Base-by-base conservation (phyloP, 2,329 filamentous ascomycete species). In the Aspergillus chevalieri region DNA sequence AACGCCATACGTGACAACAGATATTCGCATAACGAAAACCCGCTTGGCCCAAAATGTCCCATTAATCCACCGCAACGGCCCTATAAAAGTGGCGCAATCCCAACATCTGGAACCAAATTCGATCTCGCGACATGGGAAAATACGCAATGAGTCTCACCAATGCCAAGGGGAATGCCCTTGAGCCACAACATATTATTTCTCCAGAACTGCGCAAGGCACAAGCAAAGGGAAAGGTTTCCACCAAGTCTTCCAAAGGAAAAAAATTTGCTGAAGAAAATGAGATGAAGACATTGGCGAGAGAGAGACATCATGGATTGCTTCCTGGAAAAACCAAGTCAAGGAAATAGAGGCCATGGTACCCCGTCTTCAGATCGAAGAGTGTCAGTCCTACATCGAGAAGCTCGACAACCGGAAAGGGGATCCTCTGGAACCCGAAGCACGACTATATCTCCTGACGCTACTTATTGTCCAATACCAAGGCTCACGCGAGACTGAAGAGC, bases 81-180 rank as follows among this genome's bases (percentile, higher is more conserved):
- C 54, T 49, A 14, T 51, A 47, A 24, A 47, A 47, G 33, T 43
- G 46, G 46, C 43, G 43, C 22, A 47, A 47, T 22, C 38, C 39
- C 34, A 30, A 30, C 22, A 42, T 26, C 14, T 43, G 22, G 15
- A 82, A 84, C 43, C 84, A 89, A 59, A 74, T 73, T 47, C 81
- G 80, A 60, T 84, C 86, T 77, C 78, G 78, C 2, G 82, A 86
- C 52, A 85, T 85, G 67, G 75, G 78, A 15, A 74, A 76, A 2
- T 89, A 89, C 60, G 83, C 86, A 1, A 83, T 82, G 6, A 87
- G 83, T 64, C 71, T 89, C 44, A 86, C 83, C 0, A 84, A 83
- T 49, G 74, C 81, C 0, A 72, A 76, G 19, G 47, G 47, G 3
- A 26, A 12, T 41, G 17, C 21, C 14, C 34, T 49, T 15, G 43